A percentile compares a stretch with the other conserved stretches of the same genome.
These are phyloP conservation scores for Komagataella populi DNA, from an alignment of 805 yeast genomes.

Conservation along the genomic window DNA sequence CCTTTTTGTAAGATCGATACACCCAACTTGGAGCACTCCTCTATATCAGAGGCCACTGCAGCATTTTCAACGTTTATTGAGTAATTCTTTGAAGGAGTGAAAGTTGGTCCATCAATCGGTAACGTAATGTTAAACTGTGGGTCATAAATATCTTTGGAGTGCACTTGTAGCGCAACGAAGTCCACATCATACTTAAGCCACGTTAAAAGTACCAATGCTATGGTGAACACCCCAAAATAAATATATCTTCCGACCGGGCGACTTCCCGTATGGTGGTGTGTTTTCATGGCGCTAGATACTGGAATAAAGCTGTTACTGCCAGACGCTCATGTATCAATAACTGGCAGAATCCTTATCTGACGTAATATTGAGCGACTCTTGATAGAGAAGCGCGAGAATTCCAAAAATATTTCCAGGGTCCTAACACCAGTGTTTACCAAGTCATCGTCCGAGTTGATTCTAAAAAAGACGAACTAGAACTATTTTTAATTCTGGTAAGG, in stretches of 20 bases:
- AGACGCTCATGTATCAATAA: background rate
- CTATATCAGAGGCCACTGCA: slow-evolving; percentile 59
- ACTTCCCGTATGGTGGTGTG: background rate
- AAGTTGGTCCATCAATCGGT: slow-evolving; percentile 21
- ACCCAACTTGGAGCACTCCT: slow-evolving; percentile 51
- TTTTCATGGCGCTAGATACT: background rate
- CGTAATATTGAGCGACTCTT: background rate
- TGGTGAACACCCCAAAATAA: background rate
- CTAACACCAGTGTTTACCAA: background rate
- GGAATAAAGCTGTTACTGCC: background rate
- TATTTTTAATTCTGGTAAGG: background rate
- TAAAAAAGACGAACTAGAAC: background rate
- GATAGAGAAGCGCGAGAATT: background rate
- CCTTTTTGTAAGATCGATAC: slow-evolving; percentile 34
- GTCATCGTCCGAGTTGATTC: background rate
- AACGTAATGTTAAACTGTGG: slow-evolving; percentile 1
- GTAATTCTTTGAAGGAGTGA: slow-evolving; percentile 25
- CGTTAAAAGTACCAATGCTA: background rate
- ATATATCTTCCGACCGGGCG: background rate
- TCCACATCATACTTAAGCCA: background rate
- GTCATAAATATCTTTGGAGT: background rate
- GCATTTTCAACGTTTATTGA: slow-evolving; percentile 30
- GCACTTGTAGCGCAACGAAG: background rate
- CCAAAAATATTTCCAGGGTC: background rate
- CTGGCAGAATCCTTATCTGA: background rate